Percentiles rank a stretch among this genome's conserved stretches.
phyloP scores from a whole-genome alignment of 1,284 basidiomycete genomes.

The Uromyces viciae-fabae region DNA sequence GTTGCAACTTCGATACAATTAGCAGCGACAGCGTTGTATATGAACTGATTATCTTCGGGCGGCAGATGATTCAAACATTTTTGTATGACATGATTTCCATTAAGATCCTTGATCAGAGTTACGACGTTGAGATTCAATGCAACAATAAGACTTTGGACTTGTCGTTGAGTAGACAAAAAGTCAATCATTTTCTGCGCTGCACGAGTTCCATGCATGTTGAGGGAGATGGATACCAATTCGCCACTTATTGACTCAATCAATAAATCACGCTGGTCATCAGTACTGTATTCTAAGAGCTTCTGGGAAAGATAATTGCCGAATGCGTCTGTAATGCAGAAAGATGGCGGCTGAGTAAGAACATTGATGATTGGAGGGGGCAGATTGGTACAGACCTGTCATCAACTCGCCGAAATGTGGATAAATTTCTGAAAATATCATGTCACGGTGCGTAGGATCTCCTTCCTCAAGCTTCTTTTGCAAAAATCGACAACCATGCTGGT shows the following conservation, averaged over 20 bases:
- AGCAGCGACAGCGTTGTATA: constrained; percentile 97
- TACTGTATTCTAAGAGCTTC: constrained; percentile 94
- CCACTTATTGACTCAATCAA: constrained; percentile 97
- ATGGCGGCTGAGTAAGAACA: background rate
- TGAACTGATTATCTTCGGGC: constrained; percentile 99
- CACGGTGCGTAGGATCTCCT: constrained; percentile 84
- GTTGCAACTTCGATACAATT: constrained; percentile 99
- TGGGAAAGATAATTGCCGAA: constrained; percentile 99
- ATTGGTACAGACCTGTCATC: constrained; percentile 72
- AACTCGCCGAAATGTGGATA: constrained; percentile 96
- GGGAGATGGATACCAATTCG: constrained; percentile 93
- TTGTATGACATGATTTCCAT: constrained; percentile 99
- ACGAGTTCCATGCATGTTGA: constrained; percentile 99
- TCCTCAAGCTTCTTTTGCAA: constrained; percentile 99
- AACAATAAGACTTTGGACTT: constrained; percentile 95
- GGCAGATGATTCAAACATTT: constrained; percentile 97
- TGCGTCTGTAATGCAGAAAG: constrained; percentile 64
- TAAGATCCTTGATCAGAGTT: constrained; percentile 98
- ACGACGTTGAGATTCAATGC: constrained; percentile 97
- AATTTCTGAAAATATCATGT: constrained; percentile 99
- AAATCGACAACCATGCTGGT: constrained; percentile 98
- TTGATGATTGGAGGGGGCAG: background rate
- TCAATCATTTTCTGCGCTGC: constrained; percentile 99
- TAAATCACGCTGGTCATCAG: constrained; percentile 93
- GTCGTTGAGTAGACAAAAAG: constrained; percentile 89